Evolutionary conservation across 2,329 filamentous ascomycete species (phyloP).

Genomic region (Monosporascus sp.): DNA sequence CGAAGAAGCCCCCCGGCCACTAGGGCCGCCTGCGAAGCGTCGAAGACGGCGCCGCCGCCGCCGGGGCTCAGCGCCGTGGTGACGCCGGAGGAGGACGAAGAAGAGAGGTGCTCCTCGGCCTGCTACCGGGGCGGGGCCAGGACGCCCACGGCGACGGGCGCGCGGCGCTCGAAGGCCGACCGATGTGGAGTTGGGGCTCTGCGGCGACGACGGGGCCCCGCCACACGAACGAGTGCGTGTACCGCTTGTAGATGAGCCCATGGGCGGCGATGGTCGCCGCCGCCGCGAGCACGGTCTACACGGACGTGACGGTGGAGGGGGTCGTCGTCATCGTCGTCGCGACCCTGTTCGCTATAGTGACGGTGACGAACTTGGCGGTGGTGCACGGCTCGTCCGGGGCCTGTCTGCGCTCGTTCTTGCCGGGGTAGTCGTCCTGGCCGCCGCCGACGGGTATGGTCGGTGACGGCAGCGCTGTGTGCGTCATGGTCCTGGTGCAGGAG

Average conservation of each 20-base stretch:
- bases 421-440: too few relatives aligned
- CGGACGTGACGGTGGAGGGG: background rate
- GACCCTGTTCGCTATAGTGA: too few relatives aligned
- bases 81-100: background rate
- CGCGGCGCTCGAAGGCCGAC: slow-evolving; percentile 3
- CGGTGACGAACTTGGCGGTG: too few relatives aligned
- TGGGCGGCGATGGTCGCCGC: slow-evolving; percentile 5
- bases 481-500: slow-evolving; percentile 4
- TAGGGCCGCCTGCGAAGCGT: background rate
- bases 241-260: slow-evolving; percentile 8
- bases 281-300: slow-evolving; percentile 9
- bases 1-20: slow-evolving; percentile 5
- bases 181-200: slow-evolving; percentile 5
- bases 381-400: too few relatives aligned
- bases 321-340: background rate
- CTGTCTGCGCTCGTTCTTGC: too few relatives aligned
- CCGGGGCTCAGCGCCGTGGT: background rate
- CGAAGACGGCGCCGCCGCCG: background rate
- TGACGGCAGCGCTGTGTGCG: background rate
- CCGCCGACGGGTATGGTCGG: too few relatives aligned
- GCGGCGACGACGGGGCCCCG: background rate
- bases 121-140: slow-evolving; percentile 1
- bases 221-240: slow-evolving; percentile 2
- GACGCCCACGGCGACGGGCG: slow-evolving; percentile 2
- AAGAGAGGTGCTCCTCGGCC: too few relatives aligned